phyloP scores from a whole-genome alignment of 192 early-diverging fungal species.

The Haplosporangium gracile region DNA sequence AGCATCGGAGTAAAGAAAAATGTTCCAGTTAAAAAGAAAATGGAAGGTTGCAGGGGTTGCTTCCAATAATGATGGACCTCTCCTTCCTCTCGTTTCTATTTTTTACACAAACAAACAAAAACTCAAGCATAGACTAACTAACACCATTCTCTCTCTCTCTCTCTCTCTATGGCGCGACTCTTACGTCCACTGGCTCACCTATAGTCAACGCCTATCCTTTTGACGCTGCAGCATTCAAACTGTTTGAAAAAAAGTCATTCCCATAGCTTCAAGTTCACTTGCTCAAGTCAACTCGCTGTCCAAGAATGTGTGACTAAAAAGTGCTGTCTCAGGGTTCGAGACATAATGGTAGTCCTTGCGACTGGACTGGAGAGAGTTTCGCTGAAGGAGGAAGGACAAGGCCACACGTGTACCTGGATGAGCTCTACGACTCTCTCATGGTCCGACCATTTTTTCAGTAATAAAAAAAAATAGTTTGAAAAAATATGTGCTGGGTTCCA shows the following conservation, averaged over 20 bases:
- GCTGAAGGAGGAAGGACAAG: neutral
- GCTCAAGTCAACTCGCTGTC: too few relatives aligned
- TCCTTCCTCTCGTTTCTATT: neutral
- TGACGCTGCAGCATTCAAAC: too few relatives aligned
- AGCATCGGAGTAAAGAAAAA: neutral
- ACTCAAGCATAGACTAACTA: neutral
- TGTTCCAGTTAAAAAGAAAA: neutral
- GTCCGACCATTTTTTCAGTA: neutral
- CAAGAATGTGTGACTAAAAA: too few relatives aligned
- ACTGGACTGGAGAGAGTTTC: neutral
- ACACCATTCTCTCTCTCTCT: neutral
- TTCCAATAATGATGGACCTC: neutral
- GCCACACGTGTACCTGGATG: neutral
- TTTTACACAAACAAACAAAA: neutral
- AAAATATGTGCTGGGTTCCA: neutral
- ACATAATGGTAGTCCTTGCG: neutral
- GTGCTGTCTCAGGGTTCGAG: neutral
- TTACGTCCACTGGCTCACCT: neutral
- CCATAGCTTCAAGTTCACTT: too few relatives aligned
- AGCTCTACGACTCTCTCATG: neutral
- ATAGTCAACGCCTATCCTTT: too few relatives aligned
- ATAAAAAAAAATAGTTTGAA: neutral
- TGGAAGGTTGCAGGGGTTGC: neutral
- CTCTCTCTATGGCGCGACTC: neutral
- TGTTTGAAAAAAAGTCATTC: too few relatives aligned